Evolutionary conservation across 1,284 basidiomycete species (phyloP).

Genomic region (Trichosporon asahii): DNA sequence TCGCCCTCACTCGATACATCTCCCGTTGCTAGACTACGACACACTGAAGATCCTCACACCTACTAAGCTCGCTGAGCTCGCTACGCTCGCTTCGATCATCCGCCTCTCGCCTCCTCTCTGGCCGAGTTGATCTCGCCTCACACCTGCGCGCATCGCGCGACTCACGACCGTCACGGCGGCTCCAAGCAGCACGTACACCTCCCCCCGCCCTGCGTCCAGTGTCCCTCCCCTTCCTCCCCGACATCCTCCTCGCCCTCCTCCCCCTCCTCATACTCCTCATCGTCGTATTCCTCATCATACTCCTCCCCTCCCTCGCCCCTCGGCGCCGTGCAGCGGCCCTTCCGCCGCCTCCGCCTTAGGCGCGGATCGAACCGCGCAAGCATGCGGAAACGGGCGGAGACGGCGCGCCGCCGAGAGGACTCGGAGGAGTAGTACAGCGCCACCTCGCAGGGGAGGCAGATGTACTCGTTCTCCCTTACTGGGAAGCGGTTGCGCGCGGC

Average conservation of each 20-base stretch:
- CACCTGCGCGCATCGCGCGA: neutral
- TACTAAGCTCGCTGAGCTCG: no score
- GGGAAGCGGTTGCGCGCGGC: conserved; percentile 38
- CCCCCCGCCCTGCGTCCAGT: neutral
- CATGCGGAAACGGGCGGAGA: conserved; percentile 73
- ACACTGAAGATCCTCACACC: no score
- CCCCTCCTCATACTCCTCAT: conserved; percentile 19
- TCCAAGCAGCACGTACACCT: neutral
- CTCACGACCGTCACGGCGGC: neutral
- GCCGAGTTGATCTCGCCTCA: no score
- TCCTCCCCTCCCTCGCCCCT: conserved; percentile 13
- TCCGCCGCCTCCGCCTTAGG: conserved; percentile 52
- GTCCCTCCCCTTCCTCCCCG: conserved; percentile 9
- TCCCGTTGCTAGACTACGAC: neutral
- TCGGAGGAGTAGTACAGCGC: conserved; percentile 73
- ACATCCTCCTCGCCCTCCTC: conserved; percentile 18
- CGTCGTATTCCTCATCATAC: conserved; percentile 10
- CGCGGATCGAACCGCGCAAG: conserved; percentile 66
- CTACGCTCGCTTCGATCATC: no score
- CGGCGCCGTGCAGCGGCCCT: conserved; percentile 31
- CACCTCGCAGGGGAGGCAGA: conserved; percentile 84
- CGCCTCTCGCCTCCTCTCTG: no score
- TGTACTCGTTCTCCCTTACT: conserved; percentile 72
- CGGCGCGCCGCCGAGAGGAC: conserved; percentile 61
- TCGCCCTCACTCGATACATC: neutral